These are phyloP conservation scores for Lactarius akahatsu DNA, from an alignment of 768 basidiomycete genomes.

Conservation along the genomic window DNA sequence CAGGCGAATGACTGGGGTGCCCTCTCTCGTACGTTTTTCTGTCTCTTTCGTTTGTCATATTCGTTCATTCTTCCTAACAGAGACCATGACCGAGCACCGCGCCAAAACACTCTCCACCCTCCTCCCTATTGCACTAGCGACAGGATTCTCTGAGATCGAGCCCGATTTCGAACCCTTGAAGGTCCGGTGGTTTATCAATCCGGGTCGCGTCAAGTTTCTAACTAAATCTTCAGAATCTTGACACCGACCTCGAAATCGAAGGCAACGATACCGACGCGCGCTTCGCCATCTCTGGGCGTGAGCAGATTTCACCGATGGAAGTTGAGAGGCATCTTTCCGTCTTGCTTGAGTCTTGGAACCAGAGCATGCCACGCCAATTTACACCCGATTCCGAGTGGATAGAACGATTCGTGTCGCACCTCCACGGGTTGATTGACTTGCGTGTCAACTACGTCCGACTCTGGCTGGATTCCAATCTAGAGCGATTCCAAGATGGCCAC, in stretches of 20 bases:
- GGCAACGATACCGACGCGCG: conserved; percentile 38
- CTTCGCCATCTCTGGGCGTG: conserved; percentile 38
- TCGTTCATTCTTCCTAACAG: conserved; percentile 32
- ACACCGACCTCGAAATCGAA: conserved; percentile 46
- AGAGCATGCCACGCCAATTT: conserved; percentile 36
- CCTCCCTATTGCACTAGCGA: conserved; percentile 49
- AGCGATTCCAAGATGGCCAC: conserved; percentile 46
- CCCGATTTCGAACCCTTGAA: conserved; percentile 51
- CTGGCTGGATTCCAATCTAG: conserved; percentile 53
- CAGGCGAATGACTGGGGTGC: conserved; percentile 67
- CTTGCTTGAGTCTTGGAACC: conserved; percentile 36
- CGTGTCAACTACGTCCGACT: conserved; percentile 48
- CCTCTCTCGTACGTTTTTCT: conserved; percentile 50
- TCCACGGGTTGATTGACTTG: conserved; percentile 42
- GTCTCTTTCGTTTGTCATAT: neutral
- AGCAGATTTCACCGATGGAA: conserved; percentile 25
- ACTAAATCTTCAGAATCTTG: conserved; percentile 45
- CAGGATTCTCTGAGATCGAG: conserved; percentile 47
- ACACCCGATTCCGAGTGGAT: conserved; percentile 46
- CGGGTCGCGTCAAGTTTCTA: neutral
- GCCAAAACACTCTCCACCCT: conserved; percentile 38
- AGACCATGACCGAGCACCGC: conserved; percentile 51
- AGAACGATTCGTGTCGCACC: conserved; percentile 38
- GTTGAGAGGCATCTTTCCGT: conserved; percentile 33
- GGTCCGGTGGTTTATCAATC: conserved; percentile 34